A percentile compares a stretch with the other conserved stretches of the same genome.
These are phyloP conservation scores for Termitomyces sp. DNA, from an alignment of 768 basidiomycete genomes.

Conservation along the genomic window DNA sequence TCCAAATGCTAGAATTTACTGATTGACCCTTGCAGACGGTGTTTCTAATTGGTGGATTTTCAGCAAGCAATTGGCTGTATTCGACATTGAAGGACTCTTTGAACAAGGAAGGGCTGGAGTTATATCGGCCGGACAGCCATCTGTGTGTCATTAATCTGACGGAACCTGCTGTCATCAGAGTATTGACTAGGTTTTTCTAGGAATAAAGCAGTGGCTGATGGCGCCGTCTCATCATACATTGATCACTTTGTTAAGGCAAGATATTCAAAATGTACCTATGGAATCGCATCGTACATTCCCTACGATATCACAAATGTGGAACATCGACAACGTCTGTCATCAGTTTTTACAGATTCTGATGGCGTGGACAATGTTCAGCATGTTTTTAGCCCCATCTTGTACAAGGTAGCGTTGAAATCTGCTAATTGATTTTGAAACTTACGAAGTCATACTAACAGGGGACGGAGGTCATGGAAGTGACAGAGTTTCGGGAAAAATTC, in stretches of 20 bases:
- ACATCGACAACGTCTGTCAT: conserved; percentile 8
- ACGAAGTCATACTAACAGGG: not conserved
- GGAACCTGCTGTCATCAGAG: not conserved
- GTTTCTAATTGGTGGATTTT: conserved; percentile 43
- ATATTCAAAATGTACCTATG: conserved; percentile 36
- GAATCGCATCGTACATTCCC: conserved; percentile 12
- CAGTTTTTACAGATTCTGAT: conserved; percentile 5
- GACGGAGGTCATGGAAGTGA: conserved; percentile 8
- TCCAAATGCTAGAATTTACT: not conserved
- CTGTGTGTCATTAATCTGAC: conserved; percentile 7
- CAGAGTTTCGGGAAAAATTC: conserved; percentile 9
- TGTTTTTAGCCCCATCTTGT: conserved; percentile 4
- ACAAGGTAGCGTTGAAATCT: conserved; percentile 3
- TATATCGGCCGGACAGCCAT: conserved; percentile 16
- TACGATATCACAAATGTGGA: conserved; percentile 14
- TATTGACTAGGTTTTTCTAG: conserved; percentile 19
- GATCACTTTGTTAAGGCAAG: conserved; percentile 38
- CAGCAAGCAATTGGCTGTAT: conserved; percentile 41
- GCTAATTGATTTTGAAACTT: not conserved
- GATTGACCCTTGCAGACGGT: conserved; percentile 22
- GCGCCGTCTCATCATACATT: conserved; percentile 34
- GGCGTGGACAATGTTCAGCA: conserved; percentile 2
- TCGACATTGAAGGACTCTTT: conserved; percentile 21
- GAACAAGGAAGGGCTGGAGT: conserved; percentile 14
- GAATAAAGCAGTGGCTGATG: conserved; percentile 44